Evolutionary conservation across 129 eudicot species (phyloP).

Genomic region (Deinandra increscens): DNA sequence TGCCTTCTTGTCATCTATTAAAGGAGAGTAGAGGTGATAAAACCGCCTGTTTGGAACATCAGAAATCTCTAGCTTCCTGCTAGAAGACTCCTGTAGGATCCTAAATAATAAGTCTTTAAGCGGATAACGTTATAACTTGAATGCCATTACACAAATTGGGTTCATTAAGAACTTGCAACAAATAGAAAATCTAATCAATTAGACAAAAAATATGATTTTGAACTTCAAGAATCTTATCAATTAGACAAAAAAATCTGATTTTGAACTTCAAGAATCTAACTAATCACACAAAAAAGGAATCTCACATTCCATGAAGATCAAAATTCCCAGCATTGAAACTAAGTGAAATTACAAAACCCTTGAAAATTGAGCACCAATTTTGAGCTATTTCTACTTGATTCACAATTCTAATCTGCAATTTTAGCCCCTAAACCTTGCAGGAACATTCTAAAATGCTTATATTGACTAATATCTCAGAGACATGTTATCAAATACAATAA

Average conservation of each 20-base stretch:
- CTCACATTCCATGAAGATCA: too few relatives aligned
- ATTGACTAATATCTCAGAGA: background rate
- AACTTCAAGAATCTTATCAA: too few relatives aligned
- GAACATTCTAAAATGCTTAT: background rate
- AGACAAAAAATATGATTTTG: background rate
- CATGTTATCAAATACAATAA: constrained; percentile 2
- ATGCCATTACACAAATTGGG: background rate
- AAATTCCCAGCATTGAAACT: constrained; percentile 1
- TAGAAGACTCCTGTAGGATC: constrained; percentile 35
- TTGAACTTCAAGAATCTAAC: too few relatives aligned
- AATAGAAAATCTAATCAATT: background rate
- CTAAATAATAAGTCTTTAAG: constrained; percentile 16
- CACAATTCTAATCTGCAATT: constrained; percentile 14
- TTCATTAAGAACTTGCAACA: background rate
- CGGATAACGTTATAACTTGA: background rate
- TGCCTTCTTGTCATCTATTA: constrained; percentile 32
- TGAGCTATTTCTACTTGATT: constrained; percentile 11
- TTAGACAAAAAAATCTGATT: too few relatives aligned
- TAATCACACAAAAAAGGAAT: too few relatives aligned
- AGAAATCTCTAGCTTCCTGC: constrained; percentile 27
- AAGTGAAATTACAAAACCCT: background rate
- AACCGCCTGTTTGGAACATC: constrained; percentile 18
- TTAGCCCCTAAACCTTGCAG: constrained; percentile 17
- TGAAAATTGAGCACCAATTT: background rate
- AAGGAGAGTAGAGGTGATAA: constrained; percentile 34